A percentile compares a stretch with the other conserved stretches of the same genome.
These are phyloP conservation scores for Fusarium veterinarium DNA, from an alignment of 2,329 filamentous ascomycete species.

Conservation along the genomic window DNA sequence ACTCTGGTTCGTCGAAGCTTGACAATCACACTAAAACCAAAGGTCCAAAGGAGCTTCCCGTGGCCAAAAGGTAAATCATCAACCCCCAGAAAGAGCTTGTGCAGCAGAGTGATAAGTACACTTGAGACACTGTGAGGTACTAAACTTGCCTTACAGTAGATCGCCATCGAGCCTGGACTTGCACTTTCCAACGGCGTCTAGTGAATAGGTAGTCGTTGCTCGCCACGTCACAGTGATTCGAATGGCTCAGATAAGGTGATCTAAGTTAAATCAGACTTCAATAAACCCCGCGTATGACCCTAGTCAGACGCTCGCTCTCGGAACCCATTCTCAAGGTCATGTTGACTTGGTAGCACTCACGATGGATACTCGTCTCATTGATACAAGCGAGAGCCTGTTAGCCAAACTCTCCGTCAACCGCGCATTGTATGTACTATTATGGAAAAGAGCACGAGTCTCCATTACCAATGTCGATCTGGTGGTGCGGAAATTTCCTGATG, in stretches of 20 bases:
- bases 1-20: conserved; percentile 31
- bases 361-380: conserved; percentile 26
- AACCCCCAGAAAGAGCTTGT: neutral
- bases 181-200: conserved; percentile 13
- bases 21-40: conserved; percentile 21
- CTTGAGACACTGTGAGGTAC: conserved; percentile 16
- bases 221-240: conserved; percentile 40
- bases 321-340: neutral
- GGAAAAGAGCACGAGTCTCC: conserved; percentile 27
- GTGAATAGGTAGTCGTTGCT: conserved; percentile 2
- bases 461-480: conserved; percentile 35
- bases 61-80: conserved; percentile 20
- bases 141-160: neutral
- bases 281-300: conserved; percentile 7
- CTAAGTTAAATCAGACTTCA: conserved; percentile 20
- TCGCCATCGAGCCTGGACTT: conserved; percentile 15
- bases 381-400: conserved; percentile 12
- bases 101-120: neutral
- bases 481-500: conserved; percentile 28
- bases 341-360: conserved; percentile 1
- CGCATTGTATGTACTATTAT: neutral
- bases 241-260: conserved; percentile 20
- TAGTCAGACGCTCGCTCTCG: neutral
- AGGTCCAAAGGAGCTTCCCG: conserved; percentile 38
- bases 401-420: neutral